Percentiles rank a stretch among this genome's conserved stretches.
phyloP scores from a whole-genome alignment of 805 yeast genomes.

The Metschnikowia borealis region DNA sequence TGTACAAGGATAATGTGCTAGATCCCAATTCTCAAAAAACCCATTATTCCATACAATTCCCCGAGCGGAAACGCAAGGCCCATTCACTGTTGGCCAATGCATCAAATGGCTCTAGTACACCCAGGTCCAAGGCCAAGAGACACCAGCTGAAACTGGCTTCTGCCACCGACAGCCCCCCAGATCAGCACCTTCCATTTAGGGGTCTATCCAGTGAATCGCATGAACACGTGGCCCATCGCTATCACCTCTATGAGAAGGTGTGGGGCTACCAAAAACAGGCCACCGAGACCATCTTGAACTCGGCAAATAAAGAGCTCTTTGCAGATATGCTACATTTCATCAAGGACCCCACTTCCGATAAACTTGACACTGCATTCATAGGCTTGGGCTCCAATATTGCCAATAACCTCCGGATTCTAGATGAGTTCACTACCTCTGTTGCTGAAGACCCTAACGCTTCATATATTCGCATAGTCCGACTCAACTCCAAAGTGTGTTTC shows the following conservation, averaged over 20 bases:
- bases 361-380: constrained; percentile 32
- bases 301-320: constrained; percentile 31
- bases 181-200: constrained; percentile 18
- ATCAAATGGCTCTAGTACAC: too few relatives aligned
- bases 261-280: constrained; percentile 29
- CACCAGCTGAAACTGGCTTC: not conserved
- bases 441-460: constrained; percentile 5
- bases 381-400: constrained; percentile 39
- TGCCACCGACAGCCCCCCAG: not conserved
- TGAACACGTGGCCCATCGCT: constrained; percentile 22
- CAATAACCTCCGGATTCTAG: constrained; percentile 35
- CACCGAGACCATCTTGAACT: constrained; percentile 27
- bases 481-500: constrained; percentile 30
- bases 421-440: constrained; percentile 28
- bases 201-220: constrained; percentile 22
- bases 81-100: not conserved
- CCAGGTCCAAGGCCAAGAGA: not conserved
- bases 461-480: constrained; percentile 21
- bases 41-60: constrained; percentile 27
- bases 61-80: not conserved
- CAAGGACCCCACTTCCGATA: constrained; percentile 12
- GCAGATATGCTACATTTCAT: constrained; percentile 24
- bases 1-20: constrained; percentile 7
- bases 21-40: constrained; percentile 27
- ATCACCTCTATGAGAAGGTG: constrained; percentile 19